These are phyloP conservation scores for Artemisia tridentata DNA, from an alignment of 129 eudicot species.

Conservation along the genomic window DNA sequence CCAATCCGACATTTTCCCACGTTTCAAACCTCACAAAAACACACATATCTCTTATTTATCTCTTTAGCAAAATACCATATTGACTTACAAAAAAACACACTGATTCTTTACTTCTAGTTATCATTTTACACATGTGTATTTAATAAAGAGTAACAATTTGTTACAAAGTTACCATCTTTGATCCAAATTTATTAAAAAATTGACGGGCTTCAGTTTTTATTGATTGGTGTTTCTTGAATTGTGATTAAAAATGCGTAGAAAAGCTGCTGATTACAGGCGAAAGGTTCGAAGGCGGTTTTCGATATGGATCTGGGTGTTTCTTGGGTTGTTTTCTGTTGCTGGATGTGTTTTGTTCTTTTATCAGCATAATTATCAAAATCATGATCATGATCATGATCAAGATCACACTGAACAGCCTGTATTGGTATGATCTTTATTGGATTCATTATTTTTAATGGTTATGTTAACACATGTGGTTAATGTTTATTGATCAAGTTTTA, in stretches of 20 bases:
- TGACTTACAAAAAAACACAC: no score
- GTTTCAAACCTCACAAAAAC: no score
- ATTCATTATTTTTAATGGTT: neutral
- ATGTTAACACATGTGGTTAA: neutral
- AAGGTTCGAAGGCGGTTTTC: slow-evolving; percentile 70
- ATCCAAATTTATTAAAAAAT: neutral
- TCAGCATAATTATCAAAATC: slow-evolving; percentile 67
- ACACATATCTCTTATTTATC: no score
- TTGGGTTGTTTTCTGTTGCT: slow-evolving; percentile 53
- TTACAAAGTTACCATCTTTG: neutral
- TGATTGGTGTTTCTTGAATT: slow-evolving; percentile 15
- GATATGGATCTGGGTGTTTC: slow-evolving; percentile 81
- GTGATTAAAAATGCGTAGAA: slow-evolving; percentile 69
- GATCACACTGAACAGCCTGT: slow-evolving; percentile 55
- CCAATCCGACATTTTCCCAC: no score
- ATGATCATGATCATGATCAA: slow-evolving; percentile 37
- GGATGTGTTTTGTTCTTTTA: slow-evolving; percentile 56
- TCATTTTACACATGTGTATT: slow-evolving; percentile 7
- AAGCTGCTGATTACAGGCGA: slow-evolving; percentile 96
- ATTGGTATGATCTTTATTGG: slow-evolving; percentile 39
- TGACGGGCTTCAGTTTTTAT: slow-evolving; percentile 9
- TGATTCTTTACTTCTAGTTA: neutral
- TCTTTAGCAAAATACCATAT: no score
- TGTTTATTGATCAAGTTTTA: neutral
- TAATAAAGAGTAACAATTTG: slow-evolving; percentile 10